Evolutionary conservation across 495 filamentous ascomycete genomes (phyloP), one percentile per base, ranked within the genome.

Genomic region (Penicillium herquei): DNA sequence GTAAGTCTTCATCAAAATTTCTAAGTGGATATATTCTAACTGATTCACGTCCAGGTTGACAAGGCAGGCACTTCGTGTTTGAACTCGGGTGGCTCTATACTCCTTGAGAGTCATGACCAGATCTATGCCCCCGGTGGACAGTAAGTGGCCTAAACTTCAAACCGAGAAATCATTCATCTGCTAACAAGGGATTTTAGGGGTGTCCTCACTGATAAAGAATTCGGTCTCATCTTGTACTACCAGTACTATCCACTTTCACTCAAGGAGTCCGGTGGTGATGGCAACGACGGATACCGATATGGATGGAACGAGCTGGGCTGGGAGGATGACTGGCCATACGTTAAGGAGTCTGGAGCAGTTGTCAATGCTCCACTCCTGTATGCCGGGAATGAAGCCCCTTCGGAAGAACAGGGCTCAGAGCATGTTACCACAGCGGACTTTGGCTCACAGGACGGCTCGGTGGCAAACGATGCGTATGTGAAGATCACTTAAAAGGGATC

Each of bases 71-170:
- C 51, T 0, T 61, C 73, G 0, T 89, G 86, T 67, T 76, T 73
- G 1, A 57, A 70, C 8, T 78, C 80, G 17, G 88, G 88, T 10
- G 88, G 88, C 0, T 86, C 82, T 0, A 75, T 81, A 1, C 75
- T 90, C 4, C 74, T 90, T 0, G 74, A 75, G n/a, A 80, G 74
- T 12, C 84, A 89, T 52, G 84, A 71, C 6, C 78, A 76, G 51
- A 79, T 87, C 5, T 92, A 89, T 62, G 88, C 79, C 3, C 87
- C 88, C 6, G 88, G 88, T 35, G 88, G 88, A 16, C 85, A 87
- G 77, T 70, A 59, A 50, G 65, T 68, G 11, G 2, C 26, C 17
- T 49, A 31, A n/a, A 16, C 12, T 3, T 12, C 11, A 2, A 13
- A n/a, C 14, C 13, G 2, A 33, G 1, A 34, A 11, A 7, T 18